These are phyloP conservation scores for Begonia loranthoides DNA, from an alignment of 306 rosid species.

Conservation along the genomic window DNA sequence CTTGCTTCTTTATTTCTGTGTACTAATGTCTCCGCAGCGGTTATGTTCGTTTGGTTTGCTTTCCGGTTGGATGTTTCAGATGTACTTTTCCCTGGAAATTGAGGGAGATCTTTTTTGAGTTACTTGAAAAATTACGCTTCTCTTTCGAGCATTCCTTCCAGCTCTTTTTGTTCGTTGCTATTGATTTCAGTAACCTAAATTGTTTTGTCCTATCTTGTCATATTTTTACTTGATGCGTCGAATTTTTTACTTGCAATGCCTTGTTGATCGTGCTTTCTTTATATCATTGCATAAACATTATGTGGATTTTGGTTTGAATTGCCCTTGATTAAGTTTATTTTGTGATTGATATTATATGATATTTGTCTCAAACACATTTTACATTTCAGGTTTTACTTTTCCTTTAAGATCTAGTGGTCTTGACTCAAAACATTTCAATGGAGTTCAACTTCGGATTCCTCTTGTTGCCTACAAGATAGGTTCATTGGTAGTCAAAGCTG, in stretches of 20 bases:
- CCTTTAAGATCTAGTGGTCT: constrained; percentile 18
- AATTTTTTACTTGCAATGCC: too few species aligned
- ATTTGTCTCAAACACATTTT: constrained; percentile 2
- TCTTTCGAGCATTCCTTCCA: too few species aligned
- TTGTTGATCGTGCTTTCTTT: not conserved
- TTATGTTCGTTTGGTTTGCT: not conserved
- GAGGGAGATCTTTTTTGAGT: not conserved
- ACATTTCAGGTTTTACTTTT: constrained; percentile 30
- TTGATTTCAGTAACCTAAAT: too few species aligned
- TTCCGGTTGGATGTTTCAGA: not conserved
- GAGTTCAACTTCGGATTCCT: constrained; percentile 24
- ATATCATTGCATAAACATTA: not conserved
- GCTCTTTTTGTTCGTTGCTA: too few species aligned
- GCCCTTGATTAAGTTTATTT: not conserved
- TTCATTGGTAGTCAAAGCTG: constrained; percentile 21
- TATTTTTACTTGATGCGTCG: too few species aligned
- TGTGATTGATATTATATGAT: too few species aligned
- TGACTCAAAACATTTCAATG: constrained; percentile 20
- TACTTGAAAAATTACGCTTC: not conserved
- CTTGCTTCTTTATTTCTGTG: not conserved
- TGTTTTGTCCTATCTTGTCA: too few species aligned
- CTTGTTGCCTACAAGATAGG: not conserved
- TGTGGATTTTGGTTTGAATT: not conserved
- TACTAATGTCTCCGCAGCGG: not conserved
- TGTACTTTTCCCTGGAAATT: not conserved